These are phyloP conservation scores for Tritrichomonas foetus DNA, from an alignment of 208 protist genomes.

Conservation along the genomic window DNA sequence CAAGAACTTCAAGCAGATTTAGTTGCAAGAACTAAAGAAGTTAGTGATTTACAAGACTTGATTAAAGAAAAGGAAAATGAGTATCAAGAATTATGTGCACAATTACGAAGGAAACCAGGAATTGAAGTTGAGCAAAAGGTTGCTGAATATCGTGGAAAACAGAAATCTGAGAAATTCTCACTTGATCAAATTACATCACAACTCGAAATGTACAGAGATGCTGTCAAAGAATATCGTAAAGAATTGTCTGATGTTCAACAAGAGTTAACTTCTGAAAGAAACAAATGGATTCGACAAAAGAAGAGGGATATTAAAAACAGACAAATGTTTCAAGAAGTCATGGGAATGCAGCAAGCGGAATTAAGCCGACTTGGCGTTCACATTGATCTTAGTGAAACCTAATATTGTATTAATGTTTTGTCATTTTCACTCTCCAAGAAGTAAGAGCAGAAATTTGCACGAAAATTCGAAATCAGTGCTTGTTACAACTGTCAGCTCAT, in stretches of 20 bases:
- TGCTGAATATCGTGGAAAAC: background rate
- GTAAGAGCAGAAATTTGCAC: no score
- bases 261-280: background rate
- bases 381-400: no score
- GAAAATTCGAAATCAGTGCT: no score
- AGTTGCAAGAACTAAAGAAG: background rate
- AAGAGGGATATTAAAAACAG: background rate
- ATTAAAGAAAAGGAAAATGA: constrained; percentile 16
- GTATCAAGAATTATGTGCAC: background rate
- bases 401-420: no score
- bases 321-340: background rate
- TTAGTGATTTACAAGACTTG: background rate
- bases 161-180: background rate
- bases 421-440: no score
- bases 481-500: no score
- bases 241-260: background rate
- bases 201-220: background rate
- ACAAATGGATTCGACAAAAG: constrained; percentile 11
- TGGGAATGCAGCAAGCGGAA: no score
- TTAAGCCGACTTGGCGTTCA: no score
- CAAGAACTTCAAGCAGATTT: background rate
- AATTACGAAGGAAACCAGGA: background rate
- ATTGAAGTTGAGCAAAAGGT: background rate
- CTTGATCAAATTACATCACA: background rate
- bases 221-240: background rate